These are phyloP conservation scores for Corchorus capsularis DNA, from an alignment of 345 rosid species.

Conservation along the genomic window DNA sequence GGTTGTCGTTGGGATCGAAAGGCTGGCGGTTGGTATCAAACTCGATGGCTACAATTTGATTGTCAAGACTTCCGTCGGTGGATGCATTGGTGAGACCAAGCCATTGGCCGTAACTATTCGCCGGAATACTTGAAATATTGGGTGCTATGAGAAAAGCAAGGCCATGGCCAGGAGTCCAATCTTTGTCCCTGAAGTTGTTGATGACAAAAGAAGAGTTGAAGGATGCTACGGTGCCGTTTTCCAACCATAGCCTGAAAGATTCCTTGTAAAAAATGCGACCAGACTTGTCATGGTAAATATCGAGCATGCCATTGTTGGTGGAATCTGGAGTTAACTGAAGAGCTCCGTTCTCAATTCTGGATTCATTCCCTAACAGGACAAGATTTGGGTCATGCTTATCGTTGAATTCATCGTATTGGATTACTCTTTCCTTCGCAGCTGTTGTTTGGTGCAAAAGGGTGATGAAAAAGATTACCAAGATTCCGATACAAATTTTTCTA, in stretches of 20 bases:
- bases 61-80: constrained; percentile 27
- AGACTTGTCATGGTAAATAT: constrained; percentile 18
- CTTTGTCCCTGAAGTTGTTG: constrained; percentile 13
- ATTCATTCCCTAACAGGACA: not conserved
- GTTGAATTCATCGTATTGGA: not conserved
- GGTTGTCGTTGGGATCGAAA: constrained; percentile 52
- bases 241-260: constrained; percentile 36
- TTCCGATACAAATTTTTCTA: not conserved
- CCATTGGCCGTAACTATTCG: constrained; percentile 35
- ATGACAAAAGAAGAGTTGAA: constrained; percentile 40
- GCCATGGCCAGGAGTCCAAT: constrained; percentile 36
- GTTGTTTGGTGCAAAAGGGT: not conserved
- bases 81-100: constrained; percentile 38
- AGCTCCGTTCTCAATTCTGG: constrained; percentile 11
- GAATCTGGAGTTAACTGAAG: constrained; percentile 45
- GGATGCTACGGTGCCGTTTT: constrained; percentile 18
- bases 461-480: not conserved
- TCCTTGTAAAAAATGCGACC: constrained; percentile 36
- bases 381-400: not conserved
- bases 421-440: not conserved
- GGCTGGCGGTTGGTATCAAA: constrained; percentile 48
- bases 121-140: constrained; percentile 22
- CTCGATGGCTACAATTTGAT: constrained; percentile 46
- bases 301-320: not conserved
- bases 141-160: constrained; percentile 45